Evolutionary conservation across 2,329 filamentous ascomycete genomes (phyloP), one percentile per base, ranked within the genome.

Genomic region (Kalaharituber pfeilii): DNA sequence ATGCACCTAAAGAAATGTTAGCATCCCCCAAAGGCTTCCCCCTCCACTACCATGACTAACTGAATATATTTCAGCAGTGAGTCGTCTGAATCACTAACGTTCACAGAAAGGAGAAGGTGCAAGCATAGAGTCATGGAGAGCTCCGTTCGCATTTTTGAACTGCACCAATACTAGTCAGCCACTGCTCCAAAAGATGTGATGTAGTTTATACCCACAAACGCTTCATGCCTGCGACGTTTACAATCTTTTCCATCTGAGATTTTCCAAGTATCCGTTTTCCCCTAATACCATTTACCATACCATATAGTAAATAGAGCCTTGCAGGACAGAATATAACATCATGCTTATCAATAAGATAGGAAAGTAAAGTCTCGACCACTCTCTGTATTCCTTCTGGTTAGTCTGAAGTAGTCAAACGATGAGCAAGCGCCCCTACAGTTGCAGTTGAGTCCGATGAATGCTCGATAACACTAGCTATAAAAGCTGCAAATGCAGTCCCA

Each of bases 291-390:
- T 39, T 39, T 13, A 39, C 33, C 33, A 39, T 6, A 5, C 33
- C 33, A 8, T 15, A 18, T 15, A 62, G 45, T 13, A 62, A 49
- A 44, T 55, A 62, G 11, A 55, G 53, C 25, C 60, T 57, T 6
- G 60, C 60, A 5, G 60, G 60, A 3, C 59, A 57, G 52, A 62
- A 62, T 18, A 61, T 54, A 13, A 49, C 51, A 51, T 60, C 60
- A n/a, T 55, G 50, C 26, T 36, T 54, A 25, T 22, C 22, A 51
- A 59, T 53, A 22, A 62, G 27, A 52, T 57, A 61, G 20, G 24
- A 42, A 18, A 62, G 45, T 13, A 62, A 22, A 18, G 20, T 50
- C 11, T 22, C 18, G 2, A 9, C 50, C 47, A 24, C 42, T 26
- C 15, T 44, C 51, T 8, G 45, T 53, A 24, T 53, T 52, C n/a